A percentile compares a stretch with the other conserved stretches of the same genome.
phyloP scores from a whole-genome alignment of 2,329 filamentous ascomycete species.

The Talaromyces sp. region DNA sequence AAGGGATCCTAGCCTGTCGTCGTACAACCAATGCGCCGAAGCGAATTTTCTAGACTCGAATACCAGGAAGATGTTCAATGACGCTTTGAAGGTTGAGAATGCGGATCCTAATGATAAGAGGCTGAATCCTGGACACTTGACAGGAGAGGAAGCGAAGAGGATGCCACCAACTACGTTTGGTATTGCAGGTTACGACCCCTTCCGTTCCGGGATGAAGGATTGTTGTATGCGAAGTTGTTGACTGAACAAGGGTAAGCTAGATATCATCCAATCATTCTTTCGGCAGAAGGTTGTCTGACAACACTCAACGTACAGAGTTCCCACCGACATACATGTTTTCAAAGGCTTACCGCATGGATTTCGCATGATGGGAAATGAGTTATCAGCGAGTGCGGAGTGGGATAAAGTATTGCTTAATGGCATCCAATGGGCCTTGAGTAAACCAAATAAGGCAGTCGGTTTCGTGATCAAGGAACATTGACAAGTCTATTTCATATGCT shows the following conservation, averaged over 20 bases:
- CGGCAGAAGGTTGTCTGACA: background rate
- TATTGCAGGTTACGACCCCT: constrained; percentile 50
- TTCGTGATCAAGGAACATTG: background rate
- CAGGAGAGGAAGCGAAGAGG: constrained; percentile 42
- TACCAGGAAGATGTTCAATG: constrained; percentile 36
- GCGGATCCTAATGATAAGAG: background rate
- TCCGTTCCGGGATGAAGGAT: constrained; percentile 51
- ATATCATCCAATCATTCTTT: background rate
- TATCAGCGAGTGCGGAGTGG: constrained; percentile 32
- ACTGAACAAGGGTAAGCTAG: constrained; percentile 44
- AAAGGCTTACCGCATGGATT: constrained; percentile 56
- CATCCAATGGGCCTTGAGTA: constrained; percentile 23
- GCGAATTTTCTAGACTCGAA: constrained; percentile 52
- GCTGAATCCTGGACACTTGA: constrained; percentile 39
- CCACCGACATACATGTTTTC: constrained; percentile 52
- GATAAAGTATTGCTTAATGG: constrained; percentile 33
- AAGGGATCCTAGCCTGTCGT: constrained; percentile 43
- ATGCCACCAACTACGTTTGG: constrained; percentile 49
- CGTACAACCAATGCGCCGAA: constrained; percentile 46
- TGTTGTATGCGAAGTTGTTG: constrained; percentile 49
- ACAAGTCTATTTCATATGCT: background rate
- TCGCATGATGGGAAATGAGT: constrained; percentile 30
- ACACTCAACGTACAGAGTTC: constrained; percentile 39
- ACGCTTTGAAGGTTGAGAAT: constrained; percentile 16
- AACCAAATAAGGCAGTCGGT: background rate